Evolutionary conservation across 306 rosid genomes (phyloP), one percentile per base, ranked within the genome.

Genomic region (Crotalaria pallida): DNA sequence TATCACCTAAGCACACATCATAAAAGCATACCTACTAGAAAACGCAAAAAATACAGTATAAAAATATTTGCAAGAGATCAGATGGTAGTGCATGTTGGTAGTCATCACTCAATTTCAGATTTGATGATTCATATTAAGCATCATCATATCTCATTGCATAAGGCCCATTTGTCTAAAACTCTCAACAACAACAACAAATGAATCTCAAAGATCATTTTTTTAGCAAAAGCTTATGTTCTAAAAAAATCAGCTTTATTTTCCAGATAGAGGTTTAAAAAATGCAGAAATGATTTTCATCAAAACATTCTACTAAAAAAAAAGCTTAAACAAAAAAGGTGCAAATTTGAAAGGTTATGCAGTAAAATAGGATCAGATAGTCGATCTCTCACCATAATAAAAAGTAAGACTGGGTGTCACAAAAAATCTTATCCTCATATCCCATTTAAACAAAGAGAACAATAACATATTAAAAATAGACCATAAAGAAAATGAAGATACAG

Each of bases 31-130:
- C 43, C 1, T 10, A 38, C 2, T 2, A 38, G 43, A 38, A 1
- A 9, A 38, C 0, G 2, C 10, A 2, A 38, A 12, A 38, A 38
- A 10, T 26, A 17, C 24, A 56, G 24, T 12, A 10, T 56, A 41
- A 5, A 3, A 6, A 26, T 11, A 27, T 16, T 6, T 18, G 43
- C 34, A 45, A 36, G 58, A 57, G 92, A 80, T 80, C 84, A 82
- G 87, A 84, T 80, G 86, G 84, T 82, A 80, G 84, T 82, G 91
- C 88, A 86, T 82, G 89, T 73, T 22, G 49, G 6, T 17, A 59
- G 73, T 88, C 86, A 82, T 84, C 89, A 86, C 52, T 49, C 69
- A 66, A 71, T 11, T 50, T 74, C 89, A 88, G 88, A 73, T 65
- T 19, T 50, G 27, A 68, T 84, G n/a, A n/a, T n/a, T n/a, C n/a